A percentile compares a stretch with the other conserved stretches of the same genome.
Evolutionary conservation across 306 rosid species (phyloP).

Genomic region (Gillenia trifoliata): DNA sequence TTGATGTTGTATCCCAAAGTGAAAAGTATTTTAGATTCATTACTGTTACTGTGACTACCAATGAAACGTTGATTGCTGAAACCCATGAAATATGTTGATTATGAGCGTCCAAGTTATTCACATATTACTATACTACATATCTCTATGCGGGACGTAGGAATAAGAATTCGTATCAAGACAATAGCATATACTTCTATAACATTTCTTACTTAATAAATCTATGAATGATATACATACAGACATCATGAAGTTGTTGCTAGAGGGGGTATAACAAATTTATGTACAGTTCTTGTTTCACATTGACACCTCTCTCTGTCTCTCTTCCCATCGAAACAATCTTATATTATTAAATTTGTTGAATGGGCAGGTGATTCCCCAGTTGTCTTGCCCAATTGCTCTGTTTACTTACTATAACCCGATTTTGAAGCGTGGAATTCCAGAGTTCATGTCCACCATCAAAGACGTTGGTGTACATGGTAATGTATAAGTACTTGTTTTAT

Average conservation of each 20-base stretch:
- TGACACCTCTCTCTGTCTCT: background rate
- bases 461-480: constrained; percentile 77
- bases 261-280: no score
- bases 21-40: background rate
- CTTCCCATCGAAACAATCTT: background rate
- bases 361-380: constrained; percentile 73
- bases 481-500: constrained; percentile 8
- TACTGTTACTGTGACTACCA: background rate
- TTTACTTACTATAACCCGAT: constrained; percentile 89
- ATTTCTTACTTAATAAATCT: background rate
- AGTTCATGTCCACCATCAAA: constrained; percentile 64
- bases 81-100: background rate
- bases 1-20: background rate
- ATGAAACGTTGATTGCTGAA: background rate
- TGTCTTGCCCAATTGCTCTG: constrained; percentile 81
- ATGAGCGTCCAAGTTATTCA: background rate
- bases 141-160: background rate
- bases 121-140: background rate
- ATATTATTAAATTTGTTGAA: constrained; percentile 17
- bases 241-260: background rate
- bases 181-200: background rate
- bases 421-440: constrained; percentile 72
- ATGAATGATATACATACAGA: background rate
- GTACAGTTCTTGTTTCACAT: background rate
- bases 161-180: background rate